Percentiles rank a stretch among this genome's conserved stretches.
Conservation (phyloP, 805 yeast genomes). For the Yarrowia bubula region DNA sequence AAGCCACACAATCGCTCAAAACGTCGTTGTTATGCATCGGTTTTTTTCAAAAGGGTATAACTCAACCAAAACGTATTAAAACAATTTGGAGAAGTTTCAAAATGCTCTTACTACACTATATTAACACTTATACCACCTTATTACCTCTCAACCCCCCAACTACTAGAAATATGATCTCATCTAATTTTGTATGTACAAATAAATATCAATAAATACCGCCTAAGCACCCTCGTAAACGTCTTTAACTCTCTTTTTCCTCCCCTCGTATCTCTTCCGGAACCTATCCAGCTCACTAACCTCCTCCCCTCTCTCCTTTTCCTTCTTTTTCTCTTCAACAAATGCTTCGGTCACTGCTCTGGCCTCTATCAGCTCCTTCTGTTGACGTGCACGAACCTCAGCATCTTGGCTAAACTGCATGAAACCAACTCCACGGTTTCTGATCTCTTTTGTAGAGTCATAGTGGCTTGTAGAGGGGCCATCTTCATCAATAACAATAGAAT, state of each 20-base stretch:
- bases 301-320: not conserved
- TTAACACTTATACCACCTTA: no score
- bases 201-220: not conserved
- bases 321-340: not conserved
- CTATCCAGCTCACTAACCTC: not conserved
- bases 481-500: not conserved
- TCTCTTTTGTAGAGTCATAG: constrained; percentile 9
- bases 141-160: no score
- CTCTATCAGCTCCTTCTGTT: constrained; percentile 4
- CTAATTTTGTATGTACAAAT: not conserved
- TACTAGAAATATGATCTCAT: no score
- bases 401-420: constrained; percentile 17
- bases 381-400: not conserved
- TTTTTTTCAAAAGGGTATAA: no score
- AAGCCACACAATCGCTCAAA: no score
- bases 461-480: not conserved
- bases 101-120: no score
- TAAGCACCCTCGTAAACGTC: not conserved
- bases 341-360: constrained; percentile 5
- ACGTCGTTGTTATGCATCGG: no score
- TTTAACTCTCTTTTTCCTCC: not conserved
- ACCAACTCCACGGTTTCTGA: not conserved
- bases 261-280: not conserved
- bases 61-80: no score
- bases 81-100: no score